A percentile compares a stretch with the other conserved stretches of the same genome.
Evolutionary conservation across 2,329 filamentous ascomycete species (phyloP).

Genomic region (Mycosphaerella sp.): DNA sequence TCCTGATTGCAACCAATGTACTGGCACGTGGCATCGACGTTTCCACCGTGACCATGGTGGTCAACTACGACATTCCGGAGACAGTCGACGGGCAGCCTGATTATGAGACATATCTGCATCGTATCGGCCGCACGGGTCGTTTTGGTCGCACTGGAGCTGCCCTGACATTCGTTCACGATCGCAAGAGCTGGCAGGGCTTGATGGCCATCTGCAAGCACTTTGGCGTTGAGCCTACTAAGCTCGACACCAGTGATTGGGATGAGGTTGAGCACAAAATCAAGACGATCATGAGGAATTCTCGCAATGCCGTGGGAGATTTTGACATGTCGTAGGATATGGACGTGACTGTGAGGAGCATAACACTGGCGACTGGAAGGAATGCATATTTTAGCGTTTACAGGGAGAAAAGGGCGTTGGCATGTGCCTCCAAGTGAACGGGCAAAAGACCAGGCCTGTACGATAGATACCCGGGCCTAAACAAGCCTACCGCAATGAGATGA

Average conservation of each 20-base stretch:
- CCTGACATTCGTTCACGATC: conserved; percentile 88
- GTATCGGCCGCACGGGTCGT: conserved; percentile 92
- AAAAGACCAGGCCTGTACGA: not conserved
- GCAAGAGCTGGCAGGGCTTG: conserved; percentile 71
- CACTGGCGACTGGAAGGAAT: not conserved
- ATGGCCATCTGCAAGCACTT: conserved; percentile 75
- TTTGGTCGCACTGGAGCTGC: conserved; percentile 96
- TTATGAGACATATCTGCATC: conserved; percentile 92
- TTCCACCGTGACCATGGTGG: conserved; percentile 88
- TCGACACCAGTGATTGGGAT: conserved; percentile 88
- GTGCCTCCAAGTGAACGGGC: not conserved
- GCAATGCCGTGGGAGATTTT: conserved; percentile 25
- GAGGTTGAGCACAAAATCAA: conserved; percentile 77
- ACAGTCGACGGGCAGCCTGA: conserved; percentile 64
- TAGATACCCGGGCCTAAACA: not conserved
- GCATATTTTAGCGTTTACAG: not conserved
- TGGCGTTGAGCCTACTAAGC: conserved; percentile 69
- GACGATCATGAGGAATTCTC: conserved; percentile 62
- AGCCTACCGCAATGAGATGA: not conserved
- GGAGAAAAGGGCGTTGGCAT: not conserved
- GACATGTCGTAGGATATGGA: conserved; percentile 12
- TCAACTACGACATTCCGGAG: conserved; percentile 73
- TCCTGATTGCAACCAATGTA: conserved; percentile 96
- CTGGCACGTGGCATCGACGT: conserved; percentile 93
- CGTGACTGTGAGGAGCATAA: not conserved